phyloP scores from a whole-genome alignment of 148 eudicot genomes.

The Arbutus unedo region DNA sequence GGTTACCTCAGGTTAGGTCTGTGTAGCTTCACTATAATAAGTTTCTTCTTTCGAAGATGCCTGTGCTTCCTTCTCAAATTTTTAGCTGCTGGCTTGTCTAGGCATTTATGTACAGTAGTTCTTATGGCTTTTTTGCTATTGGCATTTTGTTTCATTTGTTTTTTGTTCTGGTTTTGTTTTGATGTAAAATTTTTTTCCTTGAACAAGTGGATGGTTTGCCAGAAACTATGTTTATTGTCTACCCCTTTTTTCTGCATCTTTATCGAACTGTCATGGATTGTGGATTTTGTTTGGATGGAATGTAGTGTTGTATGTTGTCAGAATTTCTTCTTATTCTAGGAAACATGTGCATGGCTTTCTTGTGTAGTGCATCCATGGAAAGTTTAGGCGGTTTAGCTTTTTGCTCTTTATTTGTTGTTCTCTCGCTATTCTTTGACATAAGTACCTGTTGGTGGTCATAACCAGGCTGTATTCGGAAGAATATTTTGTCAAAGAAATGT shows the following conservation, averaged over 20 bases:
- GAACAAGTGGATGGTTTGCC: background rate
- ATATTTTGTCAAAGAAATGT: constrained; percentile 70
- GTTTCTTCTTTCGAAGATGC: background rate
- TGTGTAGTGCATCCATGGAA: background rate
- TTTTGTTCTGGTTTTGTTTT: background rate
- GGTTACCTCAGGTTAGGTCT: background rate
- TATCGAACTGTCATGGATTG: no score
- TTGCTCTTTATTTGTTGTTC: background rate
- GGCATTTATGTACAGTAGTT: background rate
- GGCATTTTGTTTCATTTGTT: background rate
- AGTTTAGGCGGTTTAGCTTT: background rate
- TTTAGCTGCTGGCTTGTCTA: background rate
- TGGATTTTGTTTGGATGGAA: no score
- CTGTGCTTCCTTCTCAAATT: background rate
- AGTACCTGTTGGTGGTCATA: background rate
- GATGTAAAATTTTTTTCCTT: background rate
- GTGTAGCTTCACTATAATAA: background rate
- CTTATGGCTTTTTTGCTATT: background rate
- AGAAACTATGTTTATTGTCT: background rate
- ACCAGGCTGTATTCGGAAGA: constrained; percentile 92
- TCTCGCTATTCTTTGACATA: background rate
- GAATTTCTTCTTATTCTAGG: background rate
- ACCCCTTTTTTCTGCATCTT: background rate
- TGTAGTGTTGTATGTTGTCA: background rate
- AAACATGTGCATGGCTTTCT: background rate